Evolutionary conservation across 2,329 filamentous ascomycete genomes (phyloP).

Genomic region (Cercospora sp.): DNA sequence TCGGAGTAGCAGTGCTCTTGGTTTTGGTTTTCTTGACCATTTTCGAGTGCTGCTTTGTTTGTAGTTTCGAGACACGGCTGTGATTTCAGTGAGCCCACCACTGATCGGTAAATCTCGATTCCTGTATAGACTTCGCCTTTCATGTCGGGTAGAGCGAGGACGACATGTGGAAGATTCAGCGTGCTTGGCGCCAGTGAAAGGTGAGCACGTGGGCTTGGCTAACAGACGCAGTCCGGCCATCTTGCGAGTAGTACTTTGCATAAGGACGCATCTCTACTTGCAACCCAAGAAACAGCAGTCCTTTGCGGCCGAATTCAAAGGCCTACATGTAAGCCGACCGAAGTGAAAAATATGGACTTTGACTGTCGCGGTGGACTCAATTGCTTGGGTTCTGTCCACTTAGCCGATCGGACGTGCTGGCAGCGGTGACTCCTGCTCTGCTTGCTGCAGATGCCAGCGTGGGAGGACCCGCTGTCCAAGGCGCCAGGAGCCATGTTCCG

Average conservation of each 20-base stretch:
- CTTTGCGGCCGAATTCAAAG: not conserved
- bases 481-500: not conserved
- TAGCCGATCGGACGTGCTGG: not conserved
- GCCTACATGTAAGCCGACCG: too few species aligned
- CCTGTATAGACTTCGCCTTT: not conserved
- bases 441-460: not conserved
- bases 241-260: not conserved
- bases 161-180: not conserved
- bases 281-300: not conserved
- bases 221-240: not conserved
- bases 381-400: not conserved
- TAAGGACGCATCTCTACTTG: not conserved
- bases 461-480: not conserved
- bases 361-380: not conserved
- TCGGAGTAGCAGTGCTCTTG: not conserved
- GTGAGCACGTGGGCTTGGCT: slow-evolving; percentile 5
- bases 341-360: not conserved
- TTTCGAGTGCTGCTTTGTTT: not conserved
- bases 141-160: not conserved
- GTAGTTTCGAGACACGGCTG: not conserved
- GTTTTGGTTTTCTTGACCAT: not conserved
- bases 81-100: not conserved
- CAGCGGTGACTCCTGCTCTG: not conserved
- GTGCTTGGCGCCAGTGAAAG: not conserved
- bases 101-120: not conserved